Percentiles rank a stretch among this genome's conserved stretches.
phyloP scores from a whole-genome alignment of 2,329 filamentous ascomycete species.

The Fusarium vanettenii region DNA sequence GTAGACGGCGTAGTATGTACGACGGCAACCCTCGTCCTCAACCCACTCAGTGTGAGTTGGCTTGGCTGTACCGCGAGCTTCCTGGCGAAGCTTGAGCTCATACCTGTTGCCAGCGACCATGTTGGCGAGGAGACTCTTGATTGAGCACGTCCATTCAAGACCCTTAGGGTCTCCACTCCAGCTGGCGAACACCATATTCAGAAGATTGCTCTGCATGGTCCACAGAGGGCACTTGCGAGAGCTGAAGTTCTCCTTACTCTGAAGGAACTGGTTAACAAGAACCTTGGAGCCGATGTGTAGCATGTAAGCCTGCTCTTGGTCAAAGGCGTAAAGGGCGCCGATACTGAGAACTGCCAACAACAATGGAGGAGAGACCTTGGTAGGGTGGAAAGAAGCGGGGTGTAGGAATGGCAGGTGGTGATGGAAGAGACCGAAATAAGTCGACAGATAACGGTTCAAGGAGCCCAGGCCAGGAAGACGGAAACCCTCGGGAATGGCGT shows the following conservation, averaged over 20 bases:
- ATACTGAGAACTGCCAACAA: conserved; percentile 93
- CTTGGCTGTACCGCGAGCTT: conserved; percentile 80
- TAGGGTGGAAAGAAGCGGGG: conserved; percentile 88
- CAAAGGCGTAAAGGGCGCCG: conserved; percentile 94
- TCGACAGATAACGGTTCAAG: conserved; percentile 91
- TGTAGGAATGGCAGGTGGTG: conserved; percentile 97
- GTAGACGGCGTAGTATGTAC: conserved; percentile 98
- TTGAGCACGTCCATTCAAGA: conserved; percentile 98
- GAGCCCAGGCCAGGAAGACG: conserved; percentile 83
- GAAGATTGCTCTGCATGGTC: conserved; percentile 96
- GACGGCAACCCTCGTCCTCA: conserved; percentile 94
- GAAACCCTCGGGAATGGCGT: conserved; percentile 88
- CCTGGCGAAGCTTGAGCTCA: conserved; percentile 91
- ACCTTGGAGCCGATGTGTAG: conserved; percentile 98
- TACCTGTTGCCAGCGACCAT: conserved; percentile 99
- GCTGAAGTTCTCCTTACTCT: conserved; percentile 99
- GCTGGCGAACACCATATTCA: conserved; percentile 99
- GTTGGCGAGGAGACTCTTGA: conserved; percentile 97
- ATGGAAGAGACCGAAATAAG: conserved; percentile 97
- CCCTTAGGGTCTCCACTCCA: conserved; percentile 99
- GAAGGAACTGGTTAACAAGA: conserved; percentile 94
- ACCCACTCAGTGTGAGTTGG: conserved; percentile 93
- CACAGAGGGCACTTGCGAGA: conserved; percentile 96
- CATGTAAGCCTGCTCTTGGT: conserved; percentile 96
- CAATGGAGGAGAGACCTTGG: conserved; percentile 82